Conservation (phyloP, 2,329 filamentous ascomycete species). For the Fusarium phyllophilum region DNA sequence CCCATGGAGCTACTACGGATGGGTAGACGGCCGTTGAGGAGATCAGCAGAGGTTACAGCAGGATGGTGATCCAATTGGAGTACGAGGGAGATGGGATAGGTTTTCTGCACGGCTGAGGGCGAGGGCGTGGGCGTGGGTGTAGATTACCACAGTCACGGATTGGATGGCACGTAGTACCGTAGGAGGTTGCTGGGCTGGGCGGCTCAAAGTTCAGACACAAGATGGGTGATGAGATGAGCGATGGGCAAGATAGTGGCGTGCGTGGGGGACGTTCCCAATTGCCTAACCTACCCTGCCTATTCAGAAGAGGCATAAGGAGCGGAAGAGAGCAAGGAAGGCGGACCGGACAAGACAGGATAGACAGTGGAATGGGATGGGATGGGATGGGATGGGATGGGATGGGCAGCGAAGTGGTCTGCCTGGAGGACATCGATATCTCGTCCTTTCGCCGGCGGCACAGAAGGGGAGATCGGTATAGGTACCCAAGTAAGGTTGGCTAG, state of each 20-base stretch:
- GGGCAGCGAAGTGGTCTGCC: constrained; percentile 33
- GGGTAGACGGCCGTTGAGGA: constrained; percentile 33
- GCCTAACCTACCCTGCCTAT: not conserved
- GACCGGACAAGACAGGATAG: constrained; percentile 19
- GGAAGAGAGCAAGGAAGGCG: constrained; percentile 31
- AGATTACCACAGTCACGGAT: constrained; percentile 23
- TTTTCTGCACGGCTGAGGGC: constrained; percentile 23
- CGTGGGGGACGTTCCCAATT: constrained; percentile 33
- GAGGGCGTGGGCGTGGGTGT: constrained; percentile 38
- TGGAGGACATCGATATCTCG: constrained; percentile 13
- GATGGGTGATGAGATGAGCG: constrained; percentile 20
- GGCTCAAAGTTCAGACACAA: constrained; percentile 30
- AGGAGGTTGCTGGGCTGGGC: constrained; percentile 3
- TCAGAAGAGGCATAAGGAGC: constrained; percentile 22
- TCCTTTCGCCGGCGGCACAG: not conserved
- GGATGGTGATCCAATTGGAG: constrained; percentile 19
- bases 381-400: constrained; percentile 15
- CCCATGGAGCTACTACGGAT: constrained; percentile 27
- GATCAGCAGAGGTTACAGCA: constrained; percentile 39
- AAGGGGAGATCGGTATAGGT: constrained; percentile 7
- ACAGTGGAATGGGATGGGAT: constrained; percentile 9
- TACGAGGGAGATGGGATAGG: constrained; percentile 1
- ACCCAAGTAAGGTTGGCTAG: constrained; percentile 1
- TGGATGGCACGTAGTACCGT: constrained; percentile 9
- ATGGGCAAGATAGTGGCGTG: constrained; percentile 41